phyloP scores from a whole-genome alignment of 2,329 filamentous ascomycete genomes.

The Pyricularia pennisetigena region DNA sequence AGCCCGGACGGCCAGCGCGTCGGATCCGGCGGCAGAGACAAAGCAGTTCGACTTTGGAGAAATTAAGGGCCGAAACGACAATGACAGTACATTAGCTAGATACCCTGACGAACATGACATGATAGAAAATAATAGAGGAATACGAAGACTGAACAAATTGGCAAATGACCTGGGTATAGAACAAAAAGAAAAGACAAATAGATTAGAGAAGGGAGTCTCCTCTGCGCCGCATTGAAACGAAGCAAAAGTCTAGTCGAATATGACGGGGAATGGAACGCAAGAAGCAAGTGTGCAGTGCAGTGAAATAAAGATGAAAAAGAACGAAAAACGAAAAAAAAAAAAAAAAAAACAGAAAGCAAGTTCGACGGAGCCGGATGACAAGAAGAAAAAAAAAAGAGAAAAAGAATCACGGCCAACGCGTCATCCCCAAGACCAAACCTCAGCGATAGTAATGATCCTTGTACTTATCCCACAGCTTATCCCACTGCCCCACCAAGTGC shows the following conservation, averaged over 20 bases:
- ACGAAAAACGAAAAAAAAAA: too few species aligned
- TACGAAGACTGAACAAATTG: background rate
- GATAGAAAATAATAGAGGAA: background rate
- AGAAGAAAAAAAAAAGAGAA: background rate
- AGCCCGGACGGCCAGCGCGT: constrained; percentile 82
- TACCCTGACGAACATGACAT: background rate
- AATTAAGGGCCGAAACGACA: constrained; percentile 31
- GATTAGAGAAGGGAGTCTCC: background rate
- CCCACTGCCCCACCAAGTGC: background rate
- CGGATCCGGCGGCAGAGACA: constrained; percentile 88
- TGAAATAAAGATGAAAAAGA: too few species aligned
- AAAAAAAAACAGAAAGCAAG: too few species aligned
- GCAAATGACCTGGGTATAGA: background rate
- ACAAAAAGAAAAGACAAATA: background rate
- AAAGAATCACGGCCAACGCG: background rate
- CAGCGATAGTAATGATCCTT: background rate
- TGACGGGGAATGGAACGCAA: too few species aligned
- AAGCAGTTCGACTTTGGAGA: constrained; percentile 59
- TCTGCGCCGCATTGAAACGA: too few species aligned
- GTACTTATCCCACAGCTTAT: background rate
- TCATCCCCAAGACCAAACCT: background rate
- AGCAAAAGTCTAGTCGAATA: background rate
- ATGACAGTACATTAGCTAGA: background rate
- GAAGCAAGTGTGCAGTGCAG: too few species aligned
- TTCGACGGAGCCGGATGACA: too few species aligned